Evolutionary conservation across 805 yeast genomes (phyloP).

Genomic region (Hanseniaspora osmophila): DNA sequence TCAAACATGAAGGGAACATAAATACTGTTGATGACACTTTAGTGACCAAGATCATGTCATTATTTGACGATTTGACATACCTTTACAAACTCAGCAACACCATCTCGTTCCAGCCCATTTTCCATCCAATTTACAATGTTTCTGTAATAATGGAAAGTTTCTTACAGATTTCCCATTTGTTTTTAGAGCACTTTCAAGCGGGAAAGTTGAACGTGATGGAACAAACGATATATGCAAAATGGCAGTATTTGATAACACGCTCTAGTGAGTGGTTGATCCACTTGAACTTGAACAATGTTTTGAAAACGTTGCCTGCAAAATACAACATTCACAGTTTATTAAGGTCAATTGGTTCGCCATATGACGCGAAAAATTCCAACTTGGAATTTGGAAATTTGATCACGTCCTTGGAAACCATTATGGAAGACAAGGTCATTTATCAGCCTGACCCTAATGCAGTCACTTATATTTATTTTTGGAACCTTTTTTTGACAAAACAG

Average conservation of each 20-base stretch:
- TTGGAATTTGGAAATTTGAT: not conserved
- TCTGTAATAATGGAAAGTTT: constrained; percentile 1
- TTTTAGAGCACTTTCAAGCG: too few species aligned
- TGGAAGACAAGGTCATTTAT: not conserved
- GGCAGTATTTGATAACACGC: not conserved
- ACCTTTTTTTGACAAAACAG: not conserved
- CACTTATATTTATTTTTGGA: not conserved
- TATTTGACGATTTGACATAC: not conserved
- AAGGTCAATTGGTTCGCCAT: constrained; percentile 1
- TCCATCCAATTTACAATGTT: constrained; percentile 1
- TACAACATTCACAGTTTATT: constrained; percentile 1
- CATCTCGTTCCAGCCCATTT: constrained; percentile 5
- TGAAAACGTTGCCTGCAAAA: constrained; percentile 3
- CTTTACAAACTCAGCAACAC: constrained; percentile 2
- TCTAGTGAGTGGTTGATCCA: constrained; percentile 4
- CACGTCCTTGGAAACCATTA: not conserved
- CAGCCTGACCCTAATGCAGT: constrained; percentile 1
- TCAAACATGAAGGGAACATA: not conserved
- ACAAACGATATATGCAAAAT: not conserved
- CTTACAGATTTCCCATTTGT: not conserved
- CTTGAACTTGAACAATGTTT: constrained; percentile 3
- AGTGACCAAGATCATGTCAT: not conserved
- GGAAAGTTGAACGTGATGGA: not conserved
- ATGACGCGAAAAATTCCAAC: too few species aligned
- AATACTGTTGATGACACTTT: not conserved